Evolutionary conservation across 139 green algal species (phyloP).

Genomic region (Tetradesmus obliquus): DNA sequence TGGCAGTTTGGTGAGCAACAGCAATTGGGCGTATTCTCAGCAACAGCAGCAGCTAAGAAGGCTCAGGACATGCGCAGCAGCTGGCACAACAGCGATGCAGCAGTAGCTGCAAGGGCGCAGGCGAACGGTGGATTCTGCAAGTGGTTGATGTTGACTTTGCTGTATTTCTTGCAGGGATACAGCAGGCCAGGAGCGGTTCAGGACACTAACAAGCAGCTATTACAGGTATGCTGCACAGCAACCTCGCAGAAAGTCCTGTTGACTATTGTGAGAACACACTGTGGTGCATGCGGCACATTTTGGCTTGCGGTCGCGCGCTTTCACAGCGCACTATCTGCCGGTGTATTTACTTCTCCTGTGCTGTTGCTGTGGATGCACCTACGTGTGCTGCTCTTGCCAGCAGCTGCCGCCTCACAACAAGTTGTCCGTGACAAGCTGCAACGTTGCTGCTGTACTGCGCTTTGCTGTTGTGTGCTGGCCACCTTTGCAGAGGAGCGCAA

Average conservation of each 20-base stretch:
- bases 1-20: constrained; percentile 84
- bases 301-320: too few species aligned
- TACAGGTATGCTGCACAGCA: constrained; percentile 73
- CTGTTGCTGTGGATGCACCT: background rate
- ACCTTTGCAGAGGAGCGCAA: constrained; percentile 54
- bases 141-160: background rate
- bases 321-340: too few species aligned
- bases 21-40: background rate
- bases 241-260: too few species aligned
- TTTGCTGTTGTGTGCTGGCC: background rate
- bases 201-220: constrained; percentile 97
- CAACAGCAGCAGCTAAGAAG: background rate
- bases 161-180: constrained; percentile 53
- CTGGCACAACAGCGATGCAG: background rate
- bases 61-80: background rate
- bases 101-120: background rate
- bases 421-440: background rate
- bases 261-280: too few species aligned
- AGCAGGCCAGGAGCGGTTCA: constrained; percentile 94
- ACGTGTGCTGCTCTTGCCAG: background rate
- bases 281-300: too few species aligned
- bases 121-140: background rate
- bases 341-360: background rate
- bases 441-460: background rate
- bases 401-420: background rate